Conservation (phyloP, 164 flowering plant species). For the Magnolia changhungtana region DNA sequence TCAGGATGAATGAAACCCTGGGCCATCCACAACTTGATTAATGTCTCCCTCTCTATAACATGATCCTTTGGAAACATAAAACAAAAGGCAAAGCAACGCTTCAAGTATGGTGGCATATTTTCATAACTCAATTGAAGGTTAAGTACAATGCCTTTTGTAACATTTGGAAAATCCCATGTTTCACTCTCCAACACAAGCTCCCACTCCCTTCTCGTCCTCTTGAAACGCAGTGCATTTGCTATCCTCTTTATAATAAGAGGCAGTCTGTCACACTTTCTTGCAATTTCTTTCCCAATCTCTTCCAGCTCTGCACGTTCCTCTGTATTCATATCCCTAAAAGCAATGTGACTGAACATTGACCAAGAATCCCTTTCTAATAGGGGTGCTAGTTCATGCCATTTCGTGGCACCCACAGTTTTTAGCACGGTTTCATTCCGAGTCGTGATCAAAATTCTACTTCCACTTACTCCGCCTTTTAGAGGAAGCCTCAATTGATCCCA, state of each 20-base stretch:
- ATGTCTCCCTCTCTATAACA: background rate
- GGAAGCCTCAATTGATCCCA: background rate
- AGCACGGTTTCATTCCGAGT: background rate
- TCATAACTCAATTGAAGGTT: slow-evolving; percentile 10
- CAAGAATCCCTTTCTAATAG: background rate
- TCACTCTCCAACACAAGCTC: slow-evolving; percentile 3
- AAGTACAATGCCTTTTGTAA: background rate
- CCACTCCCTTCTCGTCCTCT: slow-evolving; percentile 6
- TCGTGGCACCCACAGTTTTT: background rate
- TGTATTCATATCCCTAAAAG: background rate
- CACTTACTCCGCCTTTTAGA: background rate
- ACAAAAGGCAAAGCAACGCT: slow-evolving; percentile 14
- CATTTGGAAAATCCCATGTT: slow-evolving; percentile 5
- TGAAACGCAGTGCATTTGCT: slow-evolving; percentile 2
- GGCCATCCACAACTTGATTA: slow-evolving; percentile 18
- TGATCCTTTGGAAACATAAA: slow-evolving; percentile 9
- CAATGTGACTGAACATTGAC: background rate
- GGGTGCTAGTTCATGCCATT: background rate
- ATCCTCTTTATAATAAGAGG: slow-evolving; percentile 8
- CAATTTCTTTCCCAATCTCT: background rate
- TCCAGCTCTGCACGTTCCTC: background rate
- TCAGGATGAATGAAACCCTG: slow-evolving; percentile 2
- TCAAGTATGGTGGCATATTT: slow-evolving; percentile 1
- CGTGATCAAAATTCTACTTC: background rate
- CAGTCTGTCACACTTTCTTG: slow-evolving; percentile 7